phyloP scores from a whole-genome alignment of 2,329 filamentous ascomycete species.

The Clonostachys solani region DNA sequence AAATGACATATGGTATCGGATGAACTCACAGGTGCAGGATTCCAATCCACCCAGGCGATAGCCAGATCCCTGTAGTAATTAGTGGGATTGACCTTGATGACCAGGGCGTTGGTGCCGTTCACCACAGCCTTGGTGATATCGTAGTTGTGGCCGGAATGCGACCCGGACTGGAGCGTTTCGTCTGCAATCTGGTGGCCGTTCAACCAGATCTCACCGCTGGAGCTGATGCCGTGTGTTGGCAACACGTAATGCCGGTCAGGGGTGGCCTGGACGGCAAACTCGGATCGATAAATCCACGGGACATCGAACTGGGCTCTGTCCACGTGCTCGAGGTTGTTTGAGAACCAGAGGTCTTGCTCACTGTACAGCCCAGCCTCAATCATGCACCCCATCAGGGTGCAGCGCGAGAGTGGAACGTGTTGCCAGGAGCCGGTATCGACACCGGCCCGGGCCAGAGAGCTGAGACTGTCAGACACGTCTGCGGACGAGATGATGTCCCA shows the following conservation, averaged over 20 bases:
- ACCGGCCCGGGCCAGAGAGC: conserved; percentile 32
- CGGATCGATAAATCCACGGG: conserved; percentile 55
- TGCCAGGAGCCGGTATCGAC: conserved; percentile 47
- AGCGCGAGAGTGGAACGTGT: conserved; percentile 36
- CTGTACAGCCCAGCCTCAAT: conserved; percentile 46
- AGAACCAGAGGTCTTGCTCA: conserved; percentile 52
- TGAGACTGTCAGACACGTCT: conserved; percentile 23
- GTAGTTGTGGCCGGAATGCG: conserved; percentile 51
- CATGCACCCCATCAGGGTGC: conserved; percentile 54
- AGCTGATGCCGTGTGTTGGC: conserved; percentile 55
- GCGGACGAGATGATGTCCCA: conserved; percentile 47
- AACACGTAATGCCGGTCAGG: conserved; percentile 38
- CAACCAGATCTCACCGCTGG: conserved; percentile 54
- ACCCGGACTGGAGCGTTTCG: conserved; percentile 43
- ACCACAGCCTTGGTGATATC: conserved; percentile 43
- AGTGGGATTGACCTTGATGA: conserved; percentile 51
- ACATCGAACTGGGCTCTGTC: conserved; percentile 41
- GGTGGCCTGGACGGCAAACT: conserved; percentile 33
- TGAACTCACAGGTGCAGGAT: conserved; percentile 29
- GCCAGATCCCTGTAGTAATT: conserved; percentile 56
- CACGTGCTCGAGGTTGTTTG: conserved; percentile 36
- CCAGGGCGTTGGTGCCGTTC: conserved; percentile 39
- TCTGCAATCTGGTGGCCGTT: conserved; percentile 50
- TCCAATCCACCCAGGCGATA: conserved; percentile 59
- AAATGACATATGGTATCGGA: neutral